phyloP scores from a whole-genome alignment of 306 rosid genomes.

The Trifolium pratense region DNA sequence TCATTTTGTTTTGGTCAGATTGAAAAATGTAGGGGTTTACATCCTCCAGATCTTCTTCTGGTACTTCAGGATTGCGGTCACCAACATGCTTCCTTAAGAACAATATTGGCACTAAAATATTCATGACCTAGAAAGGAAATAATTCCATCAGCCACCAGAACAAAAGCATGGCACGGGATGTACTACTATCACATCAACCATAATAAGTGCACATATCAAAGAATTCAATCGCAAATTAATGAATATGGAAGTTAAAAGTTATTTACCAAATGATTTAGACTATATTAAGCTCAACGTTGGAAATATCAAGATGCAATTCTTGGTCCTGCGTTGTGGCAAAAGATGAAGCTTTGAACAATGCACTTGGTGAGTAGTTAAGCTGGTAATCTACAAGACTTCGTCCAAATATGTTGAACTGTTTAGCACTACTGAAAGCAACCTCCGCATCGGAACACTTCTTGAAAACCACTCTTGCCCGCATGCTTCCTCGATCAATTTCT shows the following conservation, averaged over 20 bases:
- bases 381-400: constrained; percentile 71
- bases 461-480: constrained; percentile 90
- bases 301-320: constrained; percentile 75
- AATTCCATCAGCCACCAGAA: constrained; percentile 34
- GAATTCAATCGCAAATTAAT: constrained; percentile 24
- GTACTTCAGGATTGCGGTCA: not conserved
- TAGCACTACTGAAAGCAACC: constrained; percentile 79
- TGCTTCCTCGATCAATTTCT: constrained; percentile 77
- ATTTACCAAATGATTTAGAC: constrained; percentile 58
- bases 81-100: constrained; percentile 1
- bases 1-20: constrained; percentile 12
- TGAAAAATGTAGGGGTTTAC: constrained; percentile 11
- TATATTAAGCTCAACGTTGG: constrained; percentile 61
- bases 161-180: constrained; percentile 6
- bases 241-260: constrained; percentile 28
- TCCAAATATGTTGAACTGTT: constrained; percentile 85
- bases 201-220: constrained; percentile 7
- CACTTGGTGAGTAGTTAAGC: constrained; percentile 74
- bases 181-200: constrained; percentile 9
- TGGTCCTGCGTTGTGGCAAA: constrained; percentile 62
- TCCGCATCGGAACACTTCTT: constrained; percentile 80
- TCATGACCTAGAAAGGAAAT: constrained; percentile 25
- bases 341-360: constrained; percentile 67
- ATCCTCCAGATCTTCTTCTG: constrained; percentile 14
- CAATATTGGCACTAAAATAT: constrained; percentile 33